A percentile compares a stretch with the other conserved stretches of the same genome.
These are phyloP conservation scores for Beauveria pseudobassiana DNA, from an alignment of 2,329 filamentous ascomycete species.

Conservation along the genomic window DNA sequence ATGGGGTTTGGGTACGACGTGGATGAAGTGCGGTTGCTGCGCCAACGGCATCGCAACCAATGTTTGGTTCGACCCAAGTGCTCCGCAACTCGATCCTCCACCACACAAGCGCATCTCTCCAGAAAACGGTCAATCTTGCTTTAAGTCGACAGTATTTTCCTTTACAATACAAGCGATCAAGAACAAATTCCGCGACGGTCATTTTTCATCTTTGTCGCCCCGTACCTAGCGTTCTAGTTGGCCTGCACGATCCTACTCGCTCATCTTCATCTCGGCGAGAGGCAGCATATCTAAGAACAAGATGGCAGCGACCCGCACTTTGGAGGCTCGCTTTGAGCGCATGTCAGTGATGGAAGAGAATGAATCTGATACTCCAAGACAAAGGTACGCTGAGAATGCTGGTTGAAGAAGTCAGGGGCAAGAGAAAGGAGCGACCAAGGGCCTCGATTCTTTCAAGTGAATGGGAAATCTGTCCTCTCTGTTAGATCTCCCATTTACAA, in stretches of 20 bases:
- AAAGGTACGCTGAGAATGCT: constrained; percentile 56
- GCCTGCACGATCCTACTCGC: background rate
- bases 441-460: background rate
- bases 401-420: background rate
- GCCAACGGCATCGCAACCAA: constrained; percentile 4
- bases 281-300: background rate
- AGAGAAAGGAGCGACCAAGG: background rate
- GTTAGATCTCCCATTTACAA: background rate
- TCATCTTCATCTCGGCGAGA: background rate
- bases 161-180: background rate
- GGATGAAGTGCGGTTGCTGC: background rate
- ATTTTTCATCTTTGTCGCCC: background rate
- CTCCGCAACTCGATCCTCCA: constrained; percentile 5
- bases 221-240: background rate
- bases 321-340: constrained; percentile 85
- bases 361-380: constrained; percentile 61
- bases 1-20: background rate
- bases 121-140: background rate
- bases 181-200: background rate
- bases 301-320: constrained; percentile 56
- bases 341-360: constrained; percentile 88
- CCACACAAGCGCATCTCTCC: background rate
- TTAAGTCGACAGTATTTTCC: background rate
- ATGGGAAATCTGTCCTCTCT: background rate
- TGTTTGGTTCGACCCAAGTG: background rate